Evolutionary conservation across 2,329 filamentous ascomycete genomes (phyloP).

Genomic region (Ophiostoma ips): DNA sequence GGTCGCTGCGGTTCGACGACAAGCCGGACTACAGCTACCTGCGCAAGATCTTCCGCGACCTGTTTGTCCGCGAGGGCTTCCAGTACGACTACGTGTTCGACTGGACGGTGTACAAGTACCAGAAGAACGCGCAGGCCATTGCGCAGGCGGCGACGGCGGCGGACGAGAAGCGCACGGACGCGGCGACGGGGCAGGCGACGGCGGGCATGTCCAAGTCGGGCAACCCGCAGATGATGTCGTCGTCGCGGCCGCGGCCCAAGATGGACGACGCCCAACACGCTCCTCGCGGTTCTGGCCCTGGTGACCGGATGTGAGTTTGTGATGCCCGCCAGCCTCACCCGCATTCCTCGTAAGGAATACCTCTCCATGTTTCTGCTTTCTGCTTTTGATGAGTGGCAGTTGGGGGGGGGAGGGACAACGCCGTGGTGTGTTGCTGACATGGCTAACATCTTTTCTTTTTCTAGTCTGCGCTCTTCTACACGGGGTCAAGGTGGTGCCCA

Average conservation of each 20-base stretch:
- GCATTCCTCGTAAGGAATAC: constrained; percentile 81
- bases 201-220: constrained; percentile 19
- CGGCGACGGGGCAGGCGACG: constrained; percentile 47
- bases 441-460: not conserved
- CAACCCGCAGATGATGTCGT: constrained; percentile 56
- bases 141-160: constrained; percentile 64
- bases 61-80: constrained; percentile 97
- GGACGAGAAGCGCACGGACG: constrained; percentile 64
- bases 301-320: constrained; percentile 91
- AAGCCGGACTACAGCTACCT: constrained; percentile 99
- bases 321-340: constrained; percentile 35
- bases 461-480: constrained; percentile 64
- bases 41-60: constrained; percentile 98
- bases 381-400: constrained; percentile 7
- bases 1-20: constrained; percentile 96
- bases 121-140: constrained; percentile 96
- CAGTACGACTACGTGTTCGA: constrained; percentile 99
- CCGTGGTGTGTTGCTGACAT: not conserved
- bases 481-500: constrained; percentile 35
- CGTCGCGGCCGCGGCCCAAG: constrained; percentile 61
- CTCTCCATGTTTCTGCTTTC: constrained; percentile 70
- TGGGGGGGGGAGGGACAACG: constrained; percentile 4
- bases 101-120: constrained; percentile 99
- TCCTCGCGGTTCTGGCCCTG: constrained; percentile 50
- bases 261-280: constrained; percentile 44